Percentiles rank a stretch among this genome's conserved stretches.
Conservation (phyloP, 2,329 filamentous ascomycete species). For the Nemania sp. region DNA sequence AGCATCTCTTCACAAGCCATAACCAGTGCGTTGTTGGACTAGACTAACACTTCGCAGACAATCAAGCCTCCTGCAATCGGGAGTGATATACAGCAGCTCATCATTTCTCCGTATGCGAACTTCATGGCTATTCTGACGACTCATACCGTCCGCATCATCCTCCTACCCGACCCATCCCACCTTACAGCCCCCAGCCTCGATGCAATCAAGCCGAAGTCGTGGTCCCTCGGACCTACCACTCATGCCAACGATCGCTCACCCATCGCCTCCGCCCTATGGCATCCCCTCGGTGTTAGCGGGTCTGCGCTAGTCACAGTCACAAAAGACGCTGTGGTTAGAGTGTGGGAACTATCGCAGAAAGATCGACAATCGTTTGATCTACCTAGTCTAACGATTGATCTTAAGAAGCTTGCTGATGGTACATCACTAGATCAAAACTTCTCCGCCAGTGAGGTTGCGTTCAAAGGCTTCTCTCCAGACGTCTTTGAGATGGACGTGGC, state of each 20-base stretch:
- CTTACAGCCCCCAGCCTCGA: constrained; percentile 75
- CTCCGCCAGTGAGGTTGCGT: constrained; percentile 76
- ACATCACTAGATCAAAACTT: constrained; percentile 86
- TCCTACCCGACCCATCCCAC: constrained; percentile 84
- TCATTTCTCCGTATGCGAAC: constrained; percentile 83
- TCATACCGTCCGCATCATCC: constrained; percentile 87
- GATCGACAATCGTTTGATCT: constrained; percentile 90
- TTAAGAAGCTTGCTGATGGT: constrained; percentile 89
- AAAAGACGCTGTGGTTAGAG: constrained; percentile 84
- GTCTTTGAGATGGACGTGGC: constrained; percentile 94
- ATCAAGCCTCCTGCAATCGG: constrained; percentile 82
- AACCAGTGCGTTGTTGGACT: neutral
- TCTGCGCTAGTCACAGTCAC: constrained; percentile 90
- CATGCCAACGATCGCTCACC: constrained; percentile 89
- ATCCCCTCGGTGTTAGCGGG: constrained; percentile 86
- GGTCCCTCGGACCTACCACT: constrained; percentile 90
- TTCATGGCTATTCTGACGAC: constrained; percentile 88
- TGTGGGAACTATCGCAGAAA: constrained; percentile 89
- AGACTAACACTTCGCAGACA: constrained; percentile 60
- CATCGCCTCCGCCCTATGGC: constrained; percentile 87
- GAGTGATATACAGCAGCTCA: constrained; percentile 85
- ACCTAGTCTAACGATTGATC: constrained; percentile 84
- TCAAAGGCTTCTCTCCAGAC: constrained; percentile 88
- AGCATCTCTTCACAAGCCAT: constrained; percentile 24
- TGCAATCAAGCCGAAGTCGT: constrained; percentile 83